Conservation (phyloP, 2,329 filamentous ascomycete species). For the Fonsecaea multimorphosa region DNA sequence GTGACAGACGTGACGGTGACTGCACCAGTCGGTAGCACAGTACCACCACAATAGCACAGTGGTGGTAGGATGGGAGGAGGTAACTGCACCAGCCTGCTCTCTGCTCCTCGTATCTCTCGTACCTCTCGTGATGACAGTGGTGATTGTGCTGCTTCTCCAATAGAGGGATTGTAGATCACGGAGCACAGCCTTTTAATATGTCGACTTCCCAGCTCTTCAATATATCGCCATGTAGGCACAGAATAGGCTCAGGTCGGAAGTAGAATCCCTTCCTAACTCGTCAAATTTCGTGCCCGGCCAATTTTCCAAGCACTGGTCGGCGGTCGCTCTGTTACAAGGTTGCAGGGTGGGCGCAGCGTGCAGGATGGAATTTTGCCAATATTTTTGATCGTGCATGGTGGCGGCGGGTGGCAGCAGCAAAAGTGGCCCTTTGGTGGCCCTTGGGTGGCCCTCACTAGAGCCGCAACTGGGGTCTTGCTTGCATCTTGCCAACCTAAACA, state of each 20-base stretch:
- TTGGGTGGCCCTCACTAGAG: neutral
- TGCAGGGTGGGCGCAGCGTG: neutral
- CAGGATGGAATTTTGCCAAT: neutral
- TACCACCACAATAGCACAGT: no score
- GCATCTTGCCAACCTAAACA: neutral
- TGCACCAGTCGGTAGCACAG: no score
- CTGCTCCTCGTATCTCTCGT: no score
- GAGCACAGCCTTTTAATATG: constrained; percentile 2
- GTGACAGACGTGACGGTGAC: neutral
- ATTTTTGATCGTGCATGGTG: constrained; percentile 18
- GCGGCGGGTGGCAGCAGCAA: constrained; percentile 17
- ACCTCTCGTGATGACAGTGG: no score
- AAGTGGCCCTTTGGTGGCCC: no score
- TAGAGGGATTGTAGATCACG: neutral
- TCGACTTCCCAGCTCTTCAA: neutral
- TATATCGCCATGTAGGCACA: neutral
- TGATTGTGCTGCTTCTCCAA: no score
- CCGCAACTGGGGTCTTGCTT: neutral
- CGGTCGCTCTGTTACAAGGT: neutral
- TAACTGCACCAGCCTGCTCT: no score
- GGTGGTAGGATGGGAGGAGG: no score
- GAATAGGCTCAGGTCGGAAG: neutral
- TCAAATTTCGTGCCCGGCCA: neutral
- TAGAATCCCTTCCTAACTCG: neutral
- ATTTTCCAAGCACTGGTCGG: neutral